Evolutionary conservation across 2,329 filamentous ascomycete genomes (phyloP).

Genomic region (Cladosporium sp.): DNA sequence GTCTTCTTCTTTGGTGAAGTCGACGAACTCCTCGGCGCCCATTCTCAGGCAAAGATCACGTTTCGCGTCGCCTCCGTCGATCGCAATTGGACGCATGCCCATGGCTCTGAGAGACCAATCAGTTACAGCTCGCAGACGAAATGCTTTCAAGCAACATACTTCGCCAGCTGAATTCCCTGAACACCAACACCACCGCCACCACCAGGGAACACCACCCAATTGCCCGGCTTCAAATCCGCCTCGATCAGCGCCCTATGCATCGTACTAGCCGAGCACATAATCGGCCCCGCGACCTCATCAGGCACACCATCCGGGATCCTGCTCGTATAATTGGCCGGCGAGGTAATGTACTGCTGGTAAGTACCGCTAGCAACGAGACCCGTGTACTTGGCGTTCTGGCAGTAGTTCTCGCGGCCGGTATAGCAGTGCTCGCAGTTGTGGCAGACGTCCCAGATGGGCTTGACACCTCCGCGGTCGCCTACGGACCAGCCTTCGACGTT

Average conservation of each 20-base stretch:
- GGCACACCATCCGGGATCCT: constrained; percentile 52
- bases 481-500: constrained; percentile 50
- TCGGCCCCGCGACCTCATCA: constrained; percentile 53
- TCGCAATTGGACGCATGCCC: constrained; percentile 53
- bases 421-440: constrained; percentile 47
- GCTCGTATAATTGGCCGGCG: constrained; percentile 51
- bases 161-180: constrained; percentile 52
- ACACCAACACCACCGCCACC: constrained; percentile 54
- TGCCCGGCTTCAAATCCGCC: constrained; percentile 45
- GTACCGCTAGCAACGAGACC: constrained; percentile 44
- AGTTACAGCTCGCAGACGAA: background rate
- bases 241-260: constrained; percentile 54
- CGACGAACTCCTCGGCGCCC: constrained; percentile 54
- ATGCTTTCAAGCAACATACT: constrained; percentile 16
- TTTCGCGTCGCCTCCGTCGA: constrained; percentile 49
- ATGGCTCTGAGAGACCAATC: constrained; percentile 37
- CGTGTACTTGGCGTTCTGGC: constrained; percentile 41
- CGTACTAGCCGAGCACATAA: constrained; percentile 57
- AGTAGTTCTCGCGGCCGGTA: constrained; percentile 51
- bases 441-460: constrained; percentile 50
- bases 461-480: constrained; percentile 51
- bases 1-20: constrained; percentile 43
- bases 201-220: constrained; percentile 53
- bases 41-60: constrained; percentile 42
- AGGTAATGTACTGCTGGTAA: constrained; percentile 56